These are phyloP conservation scores for Chaetomium fimeti DNA, from an alignment of 495 filamentous ascomycete genomes.

Conservation along the genomic window DNA sequence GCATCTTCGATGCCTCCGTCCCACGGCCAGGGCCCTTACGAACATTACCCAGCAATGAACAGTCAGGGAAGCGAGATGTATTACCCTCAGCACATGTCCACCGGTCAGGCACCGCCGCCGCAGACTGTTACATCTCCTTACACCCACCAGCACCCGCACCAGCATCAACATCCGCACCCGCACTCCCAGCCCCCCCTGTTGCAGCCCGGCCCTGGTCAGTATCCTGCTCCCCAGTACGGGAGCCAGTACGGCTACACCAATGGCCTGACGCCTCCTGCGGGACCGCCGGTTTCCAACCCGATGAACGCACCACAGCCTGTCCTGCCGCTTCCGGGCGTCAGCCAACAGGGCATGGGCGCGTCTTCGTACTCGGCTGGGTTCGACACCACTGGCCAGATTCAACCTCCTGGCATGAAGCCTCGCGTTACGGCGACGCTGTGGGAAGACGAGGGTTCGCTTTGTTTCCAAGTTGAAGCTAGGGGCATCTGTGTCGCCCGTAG, in stretches of 20 bases:
- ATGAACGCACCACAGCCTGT: conserved; percentile 61
- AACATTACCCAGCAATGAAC: conserved; percentile 80
- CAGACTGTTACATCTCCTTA: conserved; percentile 78
- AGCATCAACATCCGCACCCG: conserved; percentile 2
- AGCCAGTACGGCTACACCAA: conserved; percentile 71
- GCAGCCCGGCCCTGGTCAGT: conserved; percentile 72
- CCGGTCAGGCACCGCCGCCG: conserved; percentile 73
- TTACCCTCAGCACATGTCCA: conserved; percentile 77
- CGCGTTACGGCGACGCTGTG: conserved; percentile 94
- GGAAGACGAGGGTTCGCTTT: conserved; percentile 97
- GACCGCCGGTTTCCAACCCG: conserved; percentile 65
- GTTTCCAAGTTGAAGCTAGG: conserved; percentile 96
- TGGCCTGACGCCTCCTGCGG: conserved; percentile 68
- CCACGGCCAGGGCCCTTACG: conserved; percentile 44
- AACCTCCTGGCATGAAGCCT: conserved; percentile 97
- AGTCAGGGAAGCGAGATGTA: conserved; percentile 74
- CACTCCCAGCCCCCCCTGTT: conserved; percentile 67
- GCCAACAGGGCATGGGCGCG: conserved; percentile 48
- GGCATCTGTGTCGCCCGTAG: conserved; percentile 92
- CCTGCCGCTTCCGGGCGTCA: conserved; percentile 64
- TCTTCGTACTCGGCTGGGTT: conserved; percentile 56
- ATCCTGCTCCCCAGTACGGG: conserved; percentile 57
- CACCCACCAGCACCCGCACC: conserved; percentile 52
- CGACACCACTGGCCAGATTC: conserved; percentile 87
- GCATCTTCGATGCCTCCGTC: conserved; percentile 42